A percentile compares a stretch with the other conserved stretches of the same genome.
phyloP scores from a whole-genome alignment of 2,329 filamentous ascomycete species.

The Escovopsis sp. region DNA sequence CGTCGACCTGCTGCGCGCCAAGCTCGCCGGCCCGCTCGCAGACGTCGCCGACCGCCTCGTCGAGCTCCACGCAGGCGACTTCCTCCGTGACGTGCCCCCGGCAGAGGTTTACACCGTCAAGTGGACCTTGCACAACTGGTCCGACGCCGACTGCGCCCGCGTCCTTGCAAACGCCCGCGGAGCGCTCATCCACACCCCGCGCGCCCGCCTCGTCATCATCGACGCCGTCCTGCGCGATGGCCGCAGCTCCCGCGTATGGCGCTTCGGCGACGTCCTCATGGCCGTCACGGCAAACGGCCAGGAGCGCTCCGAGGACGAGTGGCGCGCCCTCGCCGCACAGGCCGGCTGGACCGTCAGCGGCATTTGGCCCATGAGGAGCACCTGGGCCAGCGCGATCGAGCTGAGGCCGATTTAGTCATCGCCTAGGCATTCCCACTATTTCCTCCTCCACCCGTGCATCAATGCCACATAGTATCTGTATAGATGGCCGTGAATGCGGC shows the following conservation, averaged over 20 bases:
- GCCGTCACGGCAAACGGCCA: slow-evolving; percentile 20
- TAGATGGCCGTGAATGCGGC: too few relatives aligned
- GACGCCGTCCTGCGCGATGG: slow-evolving; percentile 22
- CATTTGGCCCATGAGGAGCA: slow-evolving; percentile 1
- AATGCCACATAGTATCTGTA: too few relatives aligned
- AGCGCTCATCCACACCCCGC: slow-evolving; percentile 13
- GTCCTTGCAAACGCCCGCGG: slow-evolving; percentile 17
- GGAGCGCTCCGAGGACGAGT: slow-evolving; percentile 18
- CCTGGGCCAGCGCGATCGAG: slow-evolving; percentile 3
- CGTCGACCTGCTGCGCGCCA: slow-evolving; percentile 15
- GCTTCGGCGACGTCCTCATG: slow-evolving; percentile 28
- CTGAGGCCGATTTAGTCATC: neutral
- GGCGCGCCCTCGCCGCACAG: slow-evolving; percentile 13
- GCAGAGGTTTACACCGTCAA: slow-evolving; percentile 20
- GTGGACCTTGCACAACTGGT: slow-evolving; percentile 29
- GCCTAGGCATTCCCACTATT: too few relatives aligned
- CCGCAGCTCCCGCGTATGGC: slow-evolving; percentile 14
- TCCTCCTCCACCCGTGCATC: too few relatives aligned
- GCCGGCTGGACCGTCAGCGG: slow-evolving; percentile 16
- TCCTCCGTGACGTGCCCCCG: slow-evolving; percentile 18
- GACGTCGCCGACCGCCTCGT: slow-evolving; percentile 21
- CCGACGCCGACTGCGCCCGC: slow-evolving; percentile 15
- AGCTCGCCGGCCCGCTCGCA: slow-evolving; percentile 18
- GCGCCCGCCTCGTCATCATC: slow-evolving; percentile 20
- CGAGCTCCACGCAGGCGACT: slow-evolving; percentile 18